Percentiles rank a stretch among this genome's conserved stretches.
Evolutionary conservation across 345 rosid species (phyloP).

Genomic region (Diplotaxis tenuifolia): DNA sequence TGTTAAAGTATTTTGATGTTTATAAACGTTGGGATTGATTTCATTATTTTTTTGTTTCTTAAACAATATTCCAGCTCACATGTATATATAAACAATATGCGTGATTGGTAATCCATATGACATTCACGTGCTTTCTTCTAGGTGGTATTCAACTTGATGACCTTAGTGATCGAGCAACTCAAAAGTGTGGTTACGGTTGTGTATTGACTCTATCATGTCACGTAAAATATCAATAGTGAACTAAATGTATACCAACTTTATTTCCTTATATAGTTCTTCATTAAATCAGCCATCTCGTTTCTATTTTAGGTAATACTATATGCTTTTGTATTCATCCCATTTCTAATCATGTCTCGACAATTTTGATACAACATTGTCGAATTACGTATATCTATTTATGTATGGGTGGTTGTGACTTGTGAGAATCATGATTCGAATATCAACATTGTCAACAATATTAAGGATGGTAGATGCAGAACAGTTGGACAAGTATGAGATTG

Average conservation of each 20-base stretch:
- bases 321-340: conserved; percentile 4
- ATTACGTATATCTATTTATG: too few relatives aligned
- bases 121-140: conserved; percentile 1
- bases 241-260: conserved; percentile 32
- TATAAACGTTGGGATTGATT: too few relatives aligned
- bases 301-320: background rate
- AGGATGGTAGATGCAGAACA: conserved; percentile 8
- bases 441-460: background rate
- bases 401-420: conserved; percentile 24
- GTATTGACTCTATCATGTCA: conserved; percentile 19
- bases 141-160: conserved; percentile 2
- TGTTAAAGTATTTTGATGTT: too few relatives aligned
- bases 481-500: conserved; percentile 29
- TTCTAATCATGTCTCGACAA: conserved; percentile 14
- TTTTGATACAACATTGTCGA: too few relatives aligned
- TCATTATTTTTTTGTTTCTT: too few relatives aligned
- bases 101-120: too few relatives aligned
- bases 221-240: conserved; percentile 10
- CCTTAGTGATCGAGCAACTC: background rate
- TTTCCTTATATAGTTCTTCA: background rate
- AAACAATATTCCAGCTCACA: too few relatives aligned
- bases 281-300: background rate
- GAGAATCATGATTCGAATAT: background rate
- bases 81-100: too few relatives aligned
- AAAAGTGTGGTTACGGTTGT: conserved; percentile 10